Percentiles rank a stretch among this genome's conserved stretches.
Conservation (phyloP, 148 eudicot genomes). For the Vaccinium myrtillus region DNA sequence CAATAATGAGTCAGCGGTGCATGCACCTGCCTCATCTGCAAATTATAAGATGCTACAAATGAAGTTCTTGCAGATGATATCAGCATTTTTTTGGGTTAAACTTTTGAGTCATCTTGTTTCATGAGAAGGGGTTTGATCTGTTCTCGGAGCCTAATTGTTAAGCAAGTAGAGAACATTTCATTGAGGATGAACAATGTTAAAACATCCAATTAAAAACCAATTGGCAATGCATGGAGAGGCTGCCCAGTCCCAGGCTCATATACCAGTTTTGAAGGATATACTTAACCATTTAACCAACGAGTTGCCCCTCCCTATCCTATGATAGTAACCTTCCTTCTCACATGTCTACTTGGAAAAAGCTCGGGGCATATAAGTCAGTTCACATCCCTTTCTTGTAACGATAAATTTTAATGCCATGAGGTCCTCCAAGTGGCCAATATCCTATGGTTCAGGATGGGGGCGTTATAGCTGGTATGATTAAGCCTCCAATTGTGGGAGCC, state of each 20-base stretch:
- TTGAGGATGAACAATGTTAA: neutral
- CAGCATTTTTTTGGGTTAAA: neutral
- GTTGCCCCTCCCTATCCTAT: neutral
- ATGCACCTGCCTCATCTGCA: neutral
- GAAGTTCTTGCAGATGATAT: neutral
- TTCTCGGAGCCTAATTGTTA: neutral
- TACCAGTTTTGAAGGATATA: too few relatives aligned
- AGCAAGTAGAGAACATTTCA: neutral
- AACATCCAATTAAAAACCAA: too few relatives aligned
- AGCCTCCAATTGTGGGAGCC: neutral
- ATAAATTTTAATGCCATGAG: neutral
- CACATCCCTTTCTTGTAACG: neutral
- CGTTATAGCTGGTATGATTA: neutral
- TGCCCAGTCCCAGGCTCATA: too few relatives aligned
- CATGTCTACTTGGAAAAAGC: neutral
- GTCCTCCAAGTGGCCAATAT: neutral
- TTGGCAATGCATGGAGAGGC: too few relatives aligned
- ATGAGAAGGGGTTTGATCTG: neutral
- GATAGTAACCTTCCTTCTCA: neutral
- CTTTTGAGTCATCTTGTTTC: neutral
- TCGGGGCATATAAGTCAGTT: neutral
- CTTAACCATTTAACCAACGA: neutral
- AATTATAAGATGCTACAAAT: neutral
- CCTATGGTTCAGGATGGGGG: neutral
- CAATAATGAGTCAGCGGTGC: neutral